These are phyloP conservation scores for Aureobasidium lini DNA, from an alignment of 2,329 filamentous ascomycete genomes.

Conservation along the genomic window DNA sequence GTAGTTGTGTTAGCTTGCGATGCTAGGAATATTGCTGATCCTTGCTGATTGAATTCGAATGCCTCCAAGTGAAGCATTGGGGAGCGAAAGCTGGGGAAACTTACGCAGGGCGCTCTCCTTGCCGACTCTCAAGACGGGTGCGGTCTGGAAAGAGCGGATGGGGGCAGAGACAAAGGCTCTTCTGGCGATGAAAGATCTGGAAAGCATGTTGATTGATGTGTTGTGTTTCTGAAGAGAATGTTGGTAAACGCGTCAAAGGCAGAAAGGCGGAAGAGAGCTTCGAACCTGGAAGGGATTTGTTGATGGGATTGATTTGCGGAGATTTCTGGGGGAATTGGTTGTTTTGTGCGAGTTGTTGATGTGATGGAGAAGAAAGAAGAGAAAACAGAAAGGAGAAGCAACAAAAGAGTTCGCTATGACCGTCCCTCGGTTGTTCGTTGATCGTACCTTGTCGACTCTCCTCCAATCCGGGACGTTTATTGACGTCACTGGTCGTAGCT, in stretches of 20 bases:
- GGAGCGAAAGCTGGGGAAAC: slow-evolving; percentile 15
- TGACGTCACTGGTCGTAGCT: not conserved
- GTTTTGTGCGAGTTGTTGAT: not conserved
- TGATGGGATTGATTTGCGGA: not conserved
- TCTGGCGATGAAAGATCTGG: slow-evolving; percentile 22
- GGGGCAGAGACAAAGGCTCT: slow-evolving; percentile 24
- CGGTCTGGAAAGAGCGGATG: slow-evolving; percentile 31
- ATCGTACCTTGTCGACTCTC: slow-evolving; percentile 7
- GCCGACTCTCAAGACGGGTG: slow-evolving; percentile 29
- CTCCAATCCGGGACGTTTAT: not conserved
- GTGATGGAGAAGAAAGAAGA: slow-evolving; percentile 5
- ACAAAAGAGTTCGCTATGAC: slow-evolving; percentile 9
- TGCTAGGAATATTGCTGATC: not conserved
- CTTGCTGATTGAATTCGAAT: not conserved
- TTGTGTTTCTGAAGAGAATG: not conserved
- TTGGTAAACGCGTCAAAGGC: not conserved
- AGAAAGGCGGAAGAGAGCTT: not conserved
- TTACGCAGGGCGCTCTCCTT: slow-evolving; percentile 40
- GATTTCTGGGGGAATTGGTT: not conserved
- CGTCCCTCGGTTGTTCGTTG: slow-evolving; percentile 6
- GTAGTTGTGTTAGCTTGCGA: not conserved
- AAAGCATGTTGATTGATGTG: not conserved
- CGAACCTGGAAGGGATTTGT: not conserved
- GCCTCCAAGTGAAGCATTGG: not conserved
- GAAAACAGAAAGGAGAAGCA: not conserved